Base-by-base conservation (phyloP, 179 eudicot genomes). In the Heliamphora pulchella region DNA sequence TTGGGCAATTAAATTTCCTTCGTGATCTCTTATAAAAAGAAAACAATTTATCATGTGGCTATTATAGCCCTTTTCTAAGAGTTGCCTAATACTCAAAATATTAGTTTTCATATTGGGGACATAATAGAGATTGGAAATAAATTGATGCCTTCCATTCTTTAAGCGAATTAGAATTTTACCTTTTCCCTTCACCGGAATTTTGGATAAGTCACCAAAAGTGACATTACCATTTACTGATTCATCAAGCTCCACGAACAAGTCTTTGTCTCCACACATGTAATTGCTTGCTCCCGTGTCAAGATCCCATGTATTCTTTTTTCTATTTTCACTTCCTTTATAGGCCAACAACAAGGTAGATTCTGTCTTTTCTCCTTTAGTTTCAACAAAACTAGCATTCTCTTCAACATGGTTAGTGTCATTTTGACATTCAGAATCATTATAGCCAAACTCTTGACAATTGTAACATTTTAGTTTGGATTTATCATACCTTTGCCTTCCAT, bases 91-190 rank as follows among this genome's bases (percentile, higher is more conserved):
- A 53, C 44, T 51, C 62, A 73, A 73, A 20, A 3, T n/a, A 18
- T 73, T 73, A 73, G 1, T 73, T 53, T 73, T 53, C 44, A 73
- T 50, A 10, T 73, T 73, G 3, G 62, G 61, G 8, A 73, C 61
- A 51, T 20, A 53, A 53, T 18, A 73, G 53, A 73, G 1, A 73
- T 73, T 50, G 2, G 43, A 50, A 53, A 73, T 53, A 1, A 73
- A 3, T 41, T 73, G 8, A 5, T 51, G 62, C 39, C 15, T 48
- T 9, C 76, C 76, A 50, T 72, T 7, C 43, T 72, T 72, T 8
- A 18, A 50, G 18, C 3, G 15, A 51, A 48, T 51, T 8, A 72
- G 51, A 67, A 72, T 72, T 2, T 48, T 72, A 20, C 59, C 14
- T 51, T 48, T 48, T n/a, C 44, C 15, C 20, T 43, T 18, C 10